Evolutionary conservation across 768 basidiomycete genomes (phyloP).

Genomic region (Suillus spraguei): DNA sequence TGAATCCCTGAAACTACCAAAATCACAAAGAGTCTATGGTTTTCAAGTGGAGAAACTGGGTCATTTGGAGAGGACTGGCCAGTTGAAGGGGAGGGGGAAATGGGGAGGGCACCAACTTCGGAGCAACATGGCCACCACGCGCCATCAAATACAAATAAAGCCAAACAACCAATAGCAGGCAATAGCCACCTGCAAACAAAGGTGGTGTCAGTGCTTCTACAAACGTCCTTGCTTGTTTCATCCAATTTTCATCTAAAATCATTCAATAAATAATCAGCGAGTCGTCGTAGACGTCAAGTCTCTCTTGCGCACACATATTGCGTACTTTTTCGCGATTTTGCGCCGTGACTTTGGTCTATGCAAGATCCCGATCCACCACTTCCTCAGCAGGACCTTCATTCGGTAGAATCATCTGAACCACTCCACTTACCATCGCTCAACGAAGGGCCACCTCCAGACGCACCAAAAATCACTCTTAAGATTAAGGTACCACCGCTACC

Average conservation of each 20-base stretch:
- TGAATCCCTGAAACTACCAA: conserved; percentile 5
- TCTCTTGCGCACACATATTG: neutral
- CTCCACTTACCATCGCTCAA: conserved; percentile 2
- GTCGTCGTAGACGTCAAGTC: neutral
- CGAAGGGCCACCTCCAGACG: neutral
- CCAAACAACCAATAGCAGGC: conserved; percentile 30
- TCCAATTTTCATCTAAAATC: neutral
- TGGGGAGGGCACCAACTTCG: conserved; percentile 26
- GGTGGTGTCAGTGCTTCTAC: conserved; percentile 25
- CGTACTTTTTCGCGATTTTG: conserved; percentile 9
- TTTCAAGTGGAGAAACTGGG: neutral
- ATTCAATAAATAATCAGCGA: neutral
- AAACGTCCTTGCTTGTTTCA: conserved; percentile 15
- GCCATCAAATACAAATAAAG: conserved; percentile 26
- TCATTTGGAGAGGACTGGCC: conserved; percentile 15
- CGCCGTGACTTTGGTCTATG: conserved; percentile 13
- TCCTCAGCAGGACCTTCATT: conserved; percentile 2
- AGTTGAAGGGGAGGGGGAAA: conserved; percentile 24
- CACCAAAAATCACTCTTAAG: conserved; percentile 21
- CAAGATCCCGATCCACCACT: conserved; percentile 13
- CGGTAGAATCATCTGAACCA: conserved; percentile 2
- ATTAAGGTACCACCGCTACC: conserved; percentile 1
- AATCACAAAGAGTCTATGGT: neutral
- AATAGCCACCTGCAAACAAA: conserved; percentile 37
- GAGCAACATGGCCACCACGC: conserved; percentile 22